phyloP scores from a whole-genome alignment of 805 yeast species.

The Starmerella ratchasimensis region DNA sequence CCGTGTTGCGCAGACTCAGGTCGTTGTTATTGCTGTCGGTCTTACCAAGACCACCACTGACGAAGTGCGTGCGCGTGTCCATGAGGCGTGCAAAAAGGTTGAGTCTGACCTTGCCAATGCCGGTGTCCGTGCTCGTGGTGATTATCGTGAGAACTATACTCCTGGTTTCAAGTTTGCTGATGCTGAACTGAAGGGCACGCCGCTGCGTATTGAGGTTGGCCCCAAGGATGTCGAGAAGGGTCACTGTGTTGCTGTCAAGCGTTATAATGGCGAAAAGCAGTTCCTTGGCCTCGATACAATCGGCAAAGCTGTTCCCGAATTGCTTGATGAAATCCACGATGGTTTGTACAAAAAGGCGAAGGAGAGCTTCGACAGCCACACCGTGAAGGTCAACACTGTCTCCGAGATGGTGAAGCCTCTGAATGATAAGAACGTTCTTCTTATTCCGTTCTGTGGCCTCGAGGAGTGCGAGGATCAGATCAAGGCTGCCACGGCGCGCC shows the following conservation, averaged over 20 bases:
- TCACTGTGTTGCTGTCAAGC: constrained; percentile 79
- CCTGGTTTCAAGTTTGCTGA: constrained; percentile 99
- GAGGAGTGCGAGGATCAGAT: constrained; percentile 92
- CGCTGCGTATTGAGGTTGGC: constrained; percentile 87
- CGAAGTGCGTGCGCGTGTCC: constrained; percentile 58
- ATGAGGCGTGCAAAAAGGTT: constrained; percentile 53
- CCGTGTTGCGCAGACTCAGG: constrained; percentile 84
- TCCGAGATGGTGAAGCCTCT: constrained; percentile 84
- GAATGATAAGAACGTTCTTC: constrained; percentile 77
- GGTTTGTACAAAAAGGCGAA: constrained; percentile 69
- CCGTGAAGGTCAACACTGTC: constrained; percentile 72
- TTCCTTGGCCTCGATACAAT: constrained; percentile 52
- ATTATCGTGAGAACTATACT: constrained; percentile 84
- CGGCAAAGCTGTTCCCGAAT: constrained; percentile 52
- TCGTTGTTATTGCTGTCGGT: constrained; percentile 89
- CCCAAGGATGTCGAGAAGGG: constrained; percentile 81
- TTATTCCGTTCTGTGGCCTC: constrained; percentile 97
- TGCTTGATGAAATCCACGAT: constrained; percentile 68
- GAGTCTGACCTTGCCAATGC: constrained; percentile 46
- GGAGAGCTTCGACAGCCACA: constrained; percentile 67
- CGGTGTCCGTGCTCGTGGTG: constrained; percentile 68
- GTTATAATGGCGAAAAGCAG: constrained; percentile 73
- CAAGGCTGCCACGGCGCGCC: constrained; percentile 72
- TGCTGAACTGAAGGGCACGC: constrained; percentile 92
- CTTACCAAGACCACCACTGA: constrained; percentile 72